Percentiles rank a stretch among this genome's conserved stretches.
Evolutionary conservation across 441 rosid genomes (phyloP).

Genomic region (Populus hybrid): DNA sequence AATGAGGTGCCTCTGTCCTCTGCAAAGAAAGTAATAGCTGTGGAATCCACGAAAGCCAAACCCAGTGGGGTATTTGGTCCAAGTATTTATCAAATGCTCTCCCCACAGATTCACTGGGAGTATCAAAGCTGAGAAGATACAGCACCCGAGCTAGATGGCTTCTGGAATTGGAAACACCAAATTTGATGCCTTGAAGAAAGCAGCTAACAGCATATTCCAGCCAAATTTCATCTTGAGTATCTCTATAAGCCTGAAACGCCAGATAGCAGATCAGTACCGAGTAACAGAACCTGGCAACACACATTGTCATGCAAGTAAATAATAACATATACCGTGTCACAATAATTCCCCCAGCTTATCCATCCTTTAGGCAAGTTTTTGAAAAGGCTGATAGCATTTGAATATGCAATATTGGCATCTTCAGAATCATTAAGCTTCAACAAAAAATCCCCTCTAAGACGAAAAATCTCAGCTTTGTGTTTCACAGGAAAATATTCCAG

Average conservation of each 20-base stretch:
- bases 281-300: conserved; percentile 10
- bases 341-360: conserved; percentile 99
- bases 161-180: conserved; percentile 92
- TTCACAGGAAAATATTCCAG: conserved; percentile 86
- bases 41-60: conserved; percentile 99
- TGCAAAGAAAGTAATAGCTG: conserved; percentile 96
- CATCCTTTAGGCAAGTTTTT: conserved; percentile 97
- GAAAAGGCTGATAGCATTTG: conserved; percentile 82
- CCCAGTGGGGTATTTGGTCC: conserved; percentile 99
- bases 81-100: conserved; percentile 92
- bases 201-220: conserved; percentile 97
- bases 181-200: conserved; percentile 99
- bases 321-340: conserved; percentile 75
- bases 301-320: conserved; percentile 13
- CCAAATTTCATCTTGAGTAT: conserved; percentile 89
- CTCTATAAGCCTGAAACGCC: conserved; percentile 74
- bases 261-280: conserved; percentile 23
- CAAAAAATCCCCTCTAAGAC: conserved; percentile 86
- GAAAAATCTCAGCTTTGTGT: conserved; percentile 86
- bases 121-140: conserved; percentile 97
- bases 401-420: conserved; percentile 80
- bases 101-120: conserved; percentile 88
- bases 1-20: conserved; percentile 96
- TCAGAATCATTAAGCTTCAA: conserved; percentile 77
- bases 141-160: conserved; percentile 97